Evolutionary conservation across 345 rosid genomes (phyloP), one percentile per base, ranked within the genome.

Genomic region (Raphanus sativus): DNA sequence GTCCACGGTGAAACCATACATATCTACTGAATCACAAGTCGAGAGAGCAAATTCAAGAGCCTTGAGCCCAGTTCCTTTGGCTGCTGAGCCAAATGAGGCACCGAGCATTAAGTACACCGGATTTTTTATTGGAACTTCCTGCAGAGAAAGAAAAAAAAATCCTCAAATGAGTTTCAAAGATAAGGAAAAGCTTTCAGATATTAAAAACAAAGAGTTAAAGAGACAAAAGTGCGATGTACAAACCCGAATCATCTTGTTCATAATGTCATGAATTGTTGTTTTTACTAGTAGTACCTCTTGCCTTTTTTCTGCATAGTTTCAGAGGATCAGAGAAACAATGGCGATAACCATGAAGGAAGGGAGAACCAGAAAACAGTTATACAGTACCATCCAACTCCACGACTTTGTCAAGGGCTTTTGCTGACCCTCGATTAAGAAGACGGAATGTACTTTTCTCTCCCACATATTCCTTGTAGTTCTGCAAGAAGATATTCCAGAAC

Each of bases 341-440:
- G 30, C 6, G 34, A 15, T 62, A 71, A 72, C 42, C 56, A 72
- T 32, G 55, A 24, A 50, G 65, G 15, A 65, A 17, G 17, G 13
- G 21, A 66, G 40, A 77, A 33, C n/a, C 25, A 66, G 12, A 52
- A 25, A 69, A n/a, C 25, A 74, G 32, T 63, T 56, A 33, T 62
- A 24, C 64, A 65, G 72, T 90, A 96, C 99, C 96, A 84, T 93
- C 98, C 71, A 96, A 87, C 83, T 93, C 99, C 62, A 89, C 95
- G 78, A 96, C 98, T 85, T 96, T 93, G 81, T 96, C 99, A 61
- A 91, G 96, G 74, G 99, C 98, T 91, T 96, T 93, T 58, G 99
- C 96, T 75, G 98, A 90, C 65, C 97, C 98, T 79, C 98, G 83
- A 69, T 90, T 96, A 77, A 96, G 98, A 85, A 96, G 97, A 34